Percentiles rank a stretch among this genome's conserved stretches.
These are phyloP conservation scores for Aureobasidium sp. DNA, from an alignment of 2,329 filamentous ascomycete genomes.

Conservation along the genomic window DNA sequence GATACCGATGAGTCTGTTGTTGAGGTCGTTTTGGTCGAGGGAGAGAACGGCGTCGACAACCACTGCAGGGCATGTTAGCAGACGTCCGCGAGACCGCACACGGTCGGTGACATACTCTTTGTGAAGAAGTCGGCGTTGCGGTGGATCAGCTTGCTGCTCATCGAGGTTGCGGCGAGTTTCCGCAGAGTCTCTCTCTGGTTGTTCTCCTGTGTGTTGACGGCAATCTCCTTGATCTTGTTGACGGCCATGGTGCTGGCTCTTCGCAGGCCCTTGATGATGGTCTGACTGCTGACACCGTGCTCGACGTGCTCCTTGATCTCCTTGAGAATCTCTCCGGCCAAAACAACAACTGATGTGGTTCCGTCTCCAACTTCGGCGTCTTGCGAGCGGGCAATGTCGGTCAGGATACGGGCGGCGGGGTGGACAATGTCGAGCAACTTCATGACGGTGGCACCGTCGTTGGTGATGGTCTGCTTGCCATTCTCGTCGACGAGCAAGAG, in stretches of 20 bases:
- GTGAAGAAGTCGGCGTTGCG: constrained; percentile 95
- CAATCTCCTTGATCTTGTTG: constrained; percentile 98
- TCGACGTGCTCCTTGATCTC: constrained; percentile 95
- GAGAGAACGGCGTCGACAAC: constrained; percentile 94
- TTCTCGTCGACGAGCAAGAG: constrained; percentile 92
- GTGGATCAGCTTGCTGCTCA: constrained; percentile 99
- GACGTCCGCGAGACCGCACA: not conserved
- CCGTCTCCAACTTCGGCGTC: constrained; percentile 98
- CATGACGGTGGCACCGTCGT: constrained; percentile 98
- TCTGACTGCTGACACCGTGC: constrained; percentile 93
- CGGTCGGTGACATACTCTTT: constrained; percentile 59
- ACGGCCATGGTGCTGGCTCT: constrained; percentile 84
- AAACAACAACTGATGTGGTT: constrained; percentile 92
- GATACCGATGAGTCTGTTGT: constrained; percentile 95
- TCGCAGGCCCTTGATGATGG: constrained; percentile 92
- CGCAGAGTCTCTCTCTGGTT: constrained; percentile 80
- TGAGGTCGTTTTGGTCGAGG: constrained; percentile 91
- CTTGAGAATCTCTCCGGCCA: constrained; percentile 96
- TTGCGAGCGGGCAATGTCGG: constrained; percentile 97
- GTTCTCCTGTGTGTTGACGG: constrained; percentile 72
- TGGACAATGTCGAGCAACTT: constrained; percentile 99
- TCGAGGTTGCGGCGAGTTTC: constrained; percentile 89
- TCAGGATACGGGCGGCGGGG: constrained; percentile 91
- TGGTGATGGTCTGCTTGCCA: constrained; percentile 94
- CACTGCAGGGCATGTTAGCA: constrained; percentile 51